Percentiles rank a stretch among this genome's conserved stretches.
phyloP scores from a whole-genome alignment of 2,329 filamentous ascomycete genomes.

The Aspergillus aculeatinus region DNA sequence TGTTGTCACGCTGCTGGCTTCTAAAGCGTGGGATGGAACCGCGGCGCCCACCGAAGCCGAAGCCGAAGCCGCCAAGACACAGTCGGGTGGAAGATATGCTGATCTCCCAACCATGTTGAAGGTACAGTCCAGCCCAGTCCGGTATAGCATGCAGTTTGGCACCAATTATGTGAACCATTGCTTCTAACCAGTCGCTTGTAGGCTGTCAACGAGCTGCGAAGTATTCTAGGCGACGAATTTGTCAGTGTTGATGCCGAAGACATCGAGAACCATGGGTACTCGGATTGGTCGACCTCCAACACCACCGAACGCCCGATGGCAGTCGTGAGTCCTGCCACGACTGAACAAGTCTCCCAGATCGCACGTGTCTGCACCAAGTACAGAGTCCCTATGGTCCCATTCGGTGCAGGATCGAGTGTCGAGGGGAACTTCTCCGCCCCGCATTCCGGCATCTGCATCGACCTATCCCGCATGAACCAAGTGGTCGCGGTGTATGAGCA shows the following conservation, averaged over 20 bases:
- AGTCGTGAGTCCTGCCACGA: slow-evolving; percentile 60
- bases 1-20: background rate
- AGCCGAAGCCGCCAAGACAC: background rate
- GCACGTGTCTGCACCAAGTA: slow-evolving; percentile 71
- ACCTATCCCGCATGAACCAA: slow-evolving; percentile 1
- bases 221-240: slow-evolving; percentile 43
- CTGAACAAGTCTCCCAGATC: slow-evolving; percentile 61
- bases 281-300: slow-evolving; percentile 64
- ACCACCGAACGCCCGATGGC: slow-evolving; percentile 54
- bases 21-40: background rate
- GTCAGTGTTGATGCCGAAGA: slow-evolving; percentile 63
- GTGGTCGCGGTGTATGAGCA: slow-evolving; percentile 4
- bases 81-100: background rate
- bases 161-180: too few species aligned
- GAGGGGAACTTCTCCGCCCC: slow-evolving; percentile 7
- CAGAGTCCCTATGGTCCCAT: slow-evolving; percentile 6
- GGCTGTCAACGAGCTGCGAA: background rate
- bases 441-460: background rate
- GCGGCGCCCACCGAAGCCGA: background rate
- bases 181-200: background rate
- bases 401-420: slow-evolving; percentile 5
- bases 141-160: background rate
- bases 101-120: slow-evolving; percentile 1
- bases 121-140: background rate
- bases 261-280: slow-evolving; percentile 61